A percentile compares a stretch with the other conserved stretches of the same genome.
phyloP scores from a whole-genome alignment of 176 grass and related monocot species.

The Dendrocalamus sinicus region DNA sequence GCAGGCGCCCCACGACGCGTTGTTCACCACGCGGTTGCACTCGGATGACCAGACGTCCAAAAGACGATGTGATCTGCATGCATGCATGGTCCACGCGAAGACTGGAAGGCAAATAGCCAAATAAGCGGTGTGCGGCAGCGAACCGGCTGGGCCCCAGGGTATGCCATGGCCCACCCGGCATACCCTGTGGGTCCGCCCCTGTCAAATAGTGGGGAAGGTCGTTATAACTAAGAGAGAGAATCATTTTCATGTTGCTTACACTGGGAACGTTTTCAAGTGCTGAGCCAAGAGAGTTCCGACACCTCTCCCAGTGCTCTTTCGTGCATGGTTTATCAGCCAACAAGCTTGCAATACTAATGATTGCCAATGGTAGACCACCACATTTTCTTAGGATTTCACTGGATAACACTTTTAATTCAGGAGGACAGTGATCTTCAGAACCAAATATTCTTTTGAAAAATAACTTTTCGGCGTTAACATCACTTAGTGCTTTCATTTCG shows the following conservation, averaged over 20 bases:
- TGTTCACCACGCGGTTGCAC: slow-evolving; percentile 96
- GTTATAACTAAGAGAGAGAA: slow-evolving; percentile 25
- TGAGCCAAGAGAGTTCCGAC: not conserved
- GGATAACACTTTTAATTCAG: not conserved
- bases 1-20: slow-evolving; percentile 83
- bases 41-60: too few relatives aligned
- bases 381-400: not conserved
- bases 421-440: not conserved
- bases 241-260: not conserved
- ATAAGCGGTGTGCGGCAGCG: too few relatives aligned
- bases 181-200: too few relatives aligned
- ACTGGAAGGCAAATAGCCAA: too few relatives aligned
- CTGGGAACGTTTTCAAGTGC: not conserved
- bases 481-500: slow-evolving; percentile 22
- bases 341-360: too few relatives aligned
- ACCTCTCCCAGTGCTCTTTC: not conserved
- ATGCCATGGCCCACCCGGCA: too few relatives aligned
- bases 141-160: too few relatives aligned
- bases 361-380: too few relatives aligned
- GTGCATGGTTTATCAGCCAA: not conserved
- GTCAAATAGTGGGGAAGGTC: not conserved
- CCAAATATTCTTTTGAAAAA: not conserved
- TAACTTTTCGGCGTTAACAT: not conserved
- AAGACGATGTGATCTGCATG: too few relatives aligned
- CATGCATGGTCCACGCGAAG: too few relatives aligned